phyloP scores from a whole-genome alignment of 2,329 filamentous ascomycete genomes.

The Fusarium gaditjirri region DNA sequence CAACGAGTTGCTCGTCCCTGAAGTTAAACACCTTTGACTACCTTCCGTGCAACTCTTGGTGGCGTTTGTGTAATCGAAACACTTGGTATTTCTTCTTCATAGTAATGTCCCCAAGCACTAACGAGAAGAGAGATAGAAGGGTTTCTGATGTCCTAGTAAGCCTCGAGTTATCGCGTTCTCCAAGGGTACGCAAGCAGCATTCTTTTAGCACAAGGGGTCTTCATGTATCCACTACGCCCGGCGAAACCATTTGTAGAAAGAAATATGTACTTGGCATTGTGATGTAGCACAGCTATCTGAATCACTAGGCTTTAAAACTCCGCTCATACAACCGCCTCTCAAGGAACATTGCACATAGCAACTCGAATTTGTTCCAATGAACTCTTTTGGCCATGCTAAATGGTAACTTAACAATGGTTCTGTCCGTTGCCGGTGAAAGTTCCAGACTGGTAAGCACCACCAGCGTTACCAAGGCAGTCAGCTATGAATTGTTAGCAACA shows the following conservation, averaged over 20 bases:
- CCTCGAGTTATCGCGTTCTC: too few relatives aligned
- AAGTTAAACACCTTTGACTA: too few relatives aligned
- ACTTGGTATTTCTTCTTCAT: too few relatives aligned
- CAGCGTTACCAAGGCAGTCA: slow-evolving; percentile 30
- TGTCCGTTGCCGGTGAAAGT: slow-evolving; percentile 28
- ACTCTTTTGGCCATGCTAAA: not conserved
- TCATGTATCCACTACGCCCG: not conserved
- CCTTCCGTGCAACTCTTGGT: too few relatives aligned
- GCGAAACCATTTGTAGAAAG: fast-evolving
- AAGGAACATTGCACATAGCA: fast-evolving
- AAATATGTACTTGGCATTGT: not conserved
- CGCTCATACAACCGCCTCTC: not conserved
- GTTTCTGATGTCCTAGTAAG: too few relatives aligned
- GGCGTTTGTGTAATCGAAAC: too few relatives aligned
- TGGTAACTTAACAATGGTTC: not conserved
- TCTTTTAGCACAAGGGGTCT: too few relatives aligned
- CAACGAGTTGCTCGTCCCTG: too few relatives aligned
- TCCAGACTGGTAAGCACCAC: slow-evolving; percentile 26
- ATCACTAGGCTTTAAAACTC: not conserved
- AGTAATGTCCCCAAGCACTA: too few relatives aligned
- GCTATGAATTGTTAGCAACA: not conserved
- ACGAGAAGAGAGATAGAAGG: too few relatives aligned
- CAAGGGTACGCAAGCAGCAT: not conserved
- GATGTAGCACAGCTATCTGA: not conserved
- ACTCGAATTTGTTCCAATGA: fast-evolving